These are phyloP conservation scores for Melampsora americana DNA, from an alignment of 1,284 basidiomycete genomes.

Conservation along the genomic window DNA sequence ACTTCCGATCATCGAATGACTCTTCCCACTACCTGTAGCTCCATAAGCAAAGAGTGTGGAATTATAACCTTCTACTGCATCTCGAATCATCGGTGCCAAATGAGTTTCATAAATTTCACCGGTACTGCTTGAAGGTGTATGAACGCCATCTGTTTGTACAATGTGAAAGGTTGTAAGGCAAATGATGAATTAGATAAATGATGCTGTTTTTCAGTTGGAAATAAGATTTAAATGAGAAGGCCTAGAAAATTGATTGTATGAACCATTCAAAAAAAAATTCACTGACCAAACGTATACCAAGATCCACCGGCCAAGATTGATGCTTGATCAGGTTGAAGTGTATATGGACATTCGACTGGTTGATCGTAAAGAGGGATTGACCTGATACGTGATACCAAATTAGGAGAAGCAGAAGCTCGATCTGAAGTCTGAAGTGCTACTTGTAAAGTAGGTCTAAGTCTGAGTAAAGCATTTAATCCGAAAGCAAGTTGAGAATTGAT, in stretches of 20 bases:
- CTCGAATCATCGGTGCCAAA: slow-evolving; percentile 60
- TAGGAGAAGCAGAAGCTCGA: background rate
- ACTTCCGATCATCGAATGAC: slow-evolving; percentile 79
- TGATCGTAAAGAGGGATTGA: background rate
- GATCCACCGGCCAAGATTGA: slow-evolving; percentile 26
- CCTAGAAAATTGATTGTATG: background rate
- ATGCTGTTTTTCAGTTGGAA: background rate
- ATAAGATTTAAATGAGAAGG: background rate
- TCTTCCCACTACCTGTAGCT: slow-evolving; percentile 82
- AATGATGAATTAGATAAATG: background rate
- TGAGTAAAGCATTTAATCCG: background rate
- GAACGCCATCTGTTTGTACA: slow-evolving; percentile 1
- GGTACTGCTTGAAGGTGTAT: slow-evolving; percentile 17
- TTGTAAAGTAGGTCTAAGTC: slow-evolving; percentile 19
- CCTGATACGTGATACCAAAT: slow-evolving; percentile 5
- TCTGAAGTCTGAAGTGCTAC: slow-evolving; percentile 6
- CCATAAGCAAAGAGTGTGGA: slow-evolving; percentile 85
- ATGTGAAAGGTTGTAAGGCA: background rate
- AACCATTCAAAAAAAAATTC: background rate
- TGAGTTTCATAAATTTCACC: slow-evolving; percentile 27
- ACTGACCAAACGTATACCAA: slow-evolving; percentile 34
- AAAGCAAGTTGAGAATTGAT: background rate
- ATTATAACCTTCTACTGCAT: slow-evolving; percentile 95
- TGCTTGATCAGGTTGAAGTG: slow-evolving; percentile 19
- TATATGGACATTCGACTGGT: slow-evolving; percentile 6